Evolutionary conservation across 768 basidiomycete genomes (phyloP).

Genomic region (Lactifluus echinatus): DNA sequence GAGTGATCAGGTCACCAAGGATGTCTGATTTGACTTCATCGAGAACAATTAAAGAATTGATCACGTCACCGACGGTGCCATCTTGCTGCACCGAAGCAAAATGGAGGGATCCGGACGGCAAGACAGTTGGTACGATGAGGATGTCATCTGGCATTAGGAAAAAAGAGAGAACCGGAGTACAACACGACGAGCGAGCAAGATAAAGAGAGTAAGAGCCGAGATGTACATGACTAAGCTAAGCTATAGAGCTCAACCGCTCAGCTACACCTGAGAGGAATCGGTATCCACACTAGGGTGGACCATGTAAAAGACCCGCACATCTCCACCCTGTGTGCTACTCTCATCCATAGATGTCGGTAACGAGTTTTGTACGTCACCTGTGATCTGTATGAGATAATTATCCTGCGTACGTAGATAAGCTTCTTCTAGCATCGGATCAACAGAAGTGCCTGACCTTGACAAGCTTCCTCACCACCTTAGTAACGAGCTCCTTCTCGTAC

Average conservation of each 20-base stretch:
- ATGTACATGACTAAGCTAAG: constrained; percentile 13
- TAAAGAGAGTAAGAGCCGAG: neutral
- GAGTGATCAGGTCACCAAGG: constrained; percentile 47
- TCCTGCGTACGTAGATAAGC: constrained; percentile 42
- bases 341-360: constrained; percentile 56
- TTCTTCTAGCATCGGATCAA: neutral
- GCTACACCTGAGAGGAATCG: constrained; percentile 30
- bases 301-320: constrained; percentile 75
- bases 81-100: constrained; percentile 49
- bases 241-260: too few relatives aligned
- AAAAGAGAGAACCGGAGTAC: neutral
- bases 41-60: constrained; percentile 39
- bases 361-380: constrained; percentile 76
- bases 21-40: constrained; percentile 46
- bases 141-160: constrained; percentile 34
- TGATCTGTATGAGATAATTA: constrained; percentile 74
- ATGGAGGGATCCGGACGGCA: constrained; percentile 50
- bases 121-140: constrained; percentile 49
- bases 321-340: constrained; percentile 46
- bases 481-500: constrained; percentile 82
- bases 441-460: constrained; percentile 59
- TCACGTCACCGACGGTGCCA: constrained; percentile 52
- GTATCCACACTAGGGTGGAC: constrained; percentile 84
- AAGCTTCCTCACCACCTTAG: constrained; percentile 81
- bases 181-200: neutral